Evolutionary conservation across 441 rosid species (phyloP).

Genomic region (Isatis lusitanica): DNA sequence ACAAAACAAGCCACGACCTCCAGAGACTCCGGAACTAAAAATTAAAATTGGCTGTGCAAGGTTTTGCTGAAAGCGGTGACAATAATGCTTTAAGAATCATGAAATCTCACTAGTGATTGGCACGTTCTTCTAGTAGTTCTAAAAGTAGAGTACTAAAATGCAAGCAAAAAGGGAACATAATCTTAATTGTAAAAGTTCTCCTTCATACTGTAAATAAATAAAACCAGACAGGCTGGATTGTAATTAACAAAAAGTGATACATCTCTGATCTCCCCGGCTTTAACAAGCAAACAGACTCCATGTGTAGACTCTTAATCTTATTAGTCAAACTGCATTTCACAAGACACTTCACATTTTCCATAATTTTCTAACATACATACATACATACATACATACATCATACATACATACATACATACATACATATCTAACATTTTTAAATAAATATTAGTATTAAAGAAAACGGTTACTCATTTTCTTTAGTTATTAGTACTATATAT

Average conservation of each 20-base stretch:
- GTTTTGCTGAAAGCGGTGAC: background rate
- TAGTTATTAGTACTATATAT: background rate
- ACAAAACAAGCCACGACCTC: constrained; percentile 7
- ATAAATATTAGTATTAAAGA: background rate
- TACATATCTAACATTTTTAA: background rate
- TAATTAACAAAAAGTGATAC: constrained; percentile 17
- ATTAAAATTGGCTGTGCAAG: no score
- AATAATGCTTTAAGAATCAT: constrained; percentile 1
- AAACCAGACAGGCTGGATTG: background rate
- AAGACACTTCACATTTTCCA: constrained; percentile 22
- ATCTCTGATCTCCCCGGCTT: constrained; percentile 3
- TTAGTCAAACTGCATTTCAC: constrained; percentile 26
- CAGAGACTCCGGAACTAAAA: background rate
- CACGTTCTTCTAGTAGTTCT: background rate
- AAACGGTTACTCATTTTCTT: background rate
- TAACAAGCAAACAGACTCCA: constrained; percentile 28
- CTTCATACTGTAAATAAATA: background rate
- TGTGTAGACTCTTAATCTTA: constrained; percentile 27
- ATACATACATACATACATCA: no score
- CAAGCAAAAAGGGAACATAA: background rate
- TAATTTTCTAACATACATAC: no score
- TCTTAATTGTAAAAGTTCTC: background rate
- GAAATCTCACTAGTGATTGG: background rate
- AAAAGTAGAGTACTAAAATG: background rate
- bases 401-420: no score